Base-by-base conservation (phyloP, 495 filamentous ascomycete genomes). In the Immersiella caudata region DNA sequence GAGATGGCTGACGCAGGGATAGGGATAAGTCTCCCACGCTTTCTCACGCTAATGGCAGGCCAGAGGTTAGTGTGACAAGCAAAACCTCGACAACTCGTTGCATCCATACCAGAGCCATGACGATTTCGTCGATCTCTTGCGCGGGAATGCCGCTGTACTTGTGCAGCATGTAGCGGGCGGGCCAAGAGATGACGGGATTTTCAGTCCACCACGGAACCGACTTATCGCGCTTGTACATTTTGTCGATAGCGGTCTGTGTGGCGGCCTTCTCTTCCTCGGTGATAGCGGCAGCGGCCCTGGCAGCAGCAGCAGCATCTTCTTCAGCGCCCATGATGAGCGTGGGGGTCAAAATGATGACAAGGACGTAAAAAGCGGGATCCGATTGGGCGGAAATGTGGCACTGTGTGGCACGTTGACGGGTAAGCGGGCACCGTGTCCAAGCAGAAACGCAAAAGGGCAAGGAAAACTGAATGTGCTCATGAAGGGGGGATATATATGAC, bases 11-110 rank as follows among this genome's bases (percentile, higher is more conserved):
- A 84, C 71, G 61, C 82, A 85, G 18, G 84, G 82, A 67, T 85
- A 87, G 2, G 83, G 82, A 60, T 73, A 81, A 21, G 82, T 69
- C 1, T 72, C 69, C 78, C 83, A 86, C 22, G 82, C 76, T 25
- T 78, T 72, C 52, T 84, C 80, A 16, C 83, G 79, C 83, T 68
- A 46, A 1, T 46, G 33, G 25, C 8, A 11, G 56, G 26, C 14
- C 29, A 33, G 16, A n/a, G 27, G 52, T 55, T 11, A 55, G 24
- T 1, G n/a, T 54, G 5, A 5, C 6, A 20, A 18, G 21, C 21
- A 24, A 54, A 18, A 6, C 6, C 18, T n/a, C 18, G 50, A 54
- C 18, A 24, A 54, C 50, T 5, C 11, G 40, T 24, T 12, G 21
- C 6, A 18, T 5, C 6, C 50, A 20, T 22, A 55, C 52, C 52